A percentile compares a stretch with the other conserved stretches of the same genome.
phyloP scores from a whole-genome alignment of 208 protist species.

The Leishmania braziliensis region DNA sequence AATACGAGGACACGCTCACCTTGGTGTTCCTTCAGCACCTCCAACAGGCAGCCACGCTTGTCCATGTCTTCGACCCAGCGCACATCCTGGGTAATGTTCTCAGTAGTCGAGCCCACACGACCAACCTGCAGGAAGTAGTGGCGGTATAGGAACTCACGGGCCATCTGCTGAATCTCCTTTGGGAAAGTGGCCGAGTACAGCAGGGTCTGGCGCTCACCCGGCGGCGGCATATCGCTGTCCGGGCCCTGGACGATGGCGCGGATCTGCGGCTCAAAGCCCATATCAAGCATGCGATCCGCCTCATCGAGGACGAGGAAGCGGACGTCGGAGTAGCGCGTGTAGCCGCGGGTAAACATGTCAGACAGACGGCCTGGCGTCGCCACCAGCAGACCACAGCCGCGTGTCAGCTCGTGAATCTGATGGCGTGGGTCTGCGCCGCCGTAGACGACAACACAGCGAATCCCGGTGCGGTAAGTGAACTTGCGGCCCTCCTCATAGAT shows the following conservation, averaged over 20 bases:
- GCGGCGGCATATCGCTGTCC: slow-evolving; percentile 94
- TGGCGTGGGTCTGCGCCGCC: slow-evolving; percentile 95
- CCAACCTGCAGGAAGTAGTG: slow-evolving; percentile 98
- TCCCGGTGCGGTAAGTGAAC: slow-evolving; percentile 95
- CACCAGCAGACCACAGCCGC: slow-evolving; percentile 95
- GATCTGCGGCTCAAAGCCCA: slow-evolving; percentile 99
- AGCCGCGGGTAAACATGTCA: slow-evolving; percentile 87
- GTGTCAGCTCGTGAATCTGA: slow-evolving; percentile 97
- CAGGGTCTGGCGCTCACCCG: slow-evolving; percentile 98
- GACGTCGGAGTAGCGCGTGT: slow-evolving; percentile 88
- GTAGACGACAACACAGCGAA: slow-evolving; percentile 97
- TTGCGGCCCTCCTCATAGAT: slow-evolving; percentile 97
- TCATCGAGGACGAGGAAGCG: slow-evolving; percentile 98
- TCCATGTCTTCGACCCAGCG: slow-evolving; percentile 89
- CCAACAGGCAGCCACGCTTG: slow-evolving; percentile 78
- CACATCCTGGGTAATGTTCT: slow-evolving; percentile 97
- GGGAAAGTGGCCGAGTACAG: slow-evolving; percentile 99
- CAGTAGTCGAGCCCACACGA: slow-evolving; percentile 97
- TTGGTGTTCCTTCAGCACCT: slow-evolving; percentile 68
- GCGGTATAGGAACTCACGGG: slow-evolving; percentile 96
- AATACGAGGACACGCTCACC: slow-evolving; percentile 94
- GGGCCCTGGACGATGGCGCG: slow-evolving; percentile 97
- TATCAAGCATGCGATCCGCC: slow-evolving; percentile 99
- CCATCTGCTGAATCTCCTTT: slow-evolving; percentile 98
- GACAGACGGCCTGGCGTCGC: slow-evolving; percentile 92